Evolutionary conservation across 1,139 yeast species (phyloP), one percentile per base, ranked within the genome.

Genomic region (Diutina mesorugosa): DNA sequence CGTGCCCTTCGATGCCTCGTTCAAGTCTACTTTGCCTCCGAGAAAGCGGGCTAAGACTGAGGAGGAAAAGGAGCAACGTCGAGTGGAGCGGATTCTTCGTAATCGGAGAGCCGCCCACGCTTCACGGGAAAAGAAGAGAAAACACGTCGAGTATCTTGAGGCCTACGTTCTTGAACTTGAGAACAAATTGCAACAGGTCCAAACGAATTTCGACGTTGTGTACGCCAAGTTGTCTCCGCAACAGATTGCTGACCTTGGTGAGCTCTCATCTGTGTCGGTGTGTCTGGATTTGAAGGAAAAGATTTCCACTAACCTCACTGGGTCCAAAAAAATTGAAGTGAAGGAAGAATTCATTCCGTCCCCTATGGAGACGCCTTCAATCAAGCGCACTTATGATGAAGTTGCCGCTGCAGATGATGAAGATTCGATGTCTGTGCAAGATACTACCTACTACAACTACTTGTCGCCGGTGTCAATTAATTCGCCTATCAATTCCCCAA

Each of bases 21-120:
- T 69, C 67, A 73, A 74, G 63, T 63, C 78, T 45, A 64, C 89
- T 38, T 77, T 91, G 60, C 97, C 98, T 41, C 98, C 98, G 57
- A 81, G 99, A 61, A 93, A 93, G 73, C 81, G 98, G 64, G 99
- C 99, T 10, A 90, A 88, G 76, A 93, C 99, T 51, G 83, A 88
- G 65, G 97, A 91, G 71, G 99, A 93, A 73, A 93, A 91, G 74
- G 98, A 93, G 71, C 97, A 91, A 72, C 85, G 99, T 61, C 81
- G 97, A 57, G 83, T 91, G 56, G 98, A 93, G 72, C 78, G 99
- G 59, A 90, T 93, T 57, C 77, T 93, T 67, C 81, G 99, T 67
- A 93, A 93, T 70, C 83, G 99, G 66, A 87, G 93, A 67, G 98
- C 99, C 29, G 99, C 99, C 54, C 98, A 93, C 69, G 96, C 96